These are phyloP conservation scores for Leccinellum albellum DNA, from an alignment of 768 basidiomycete genomes.

Conservation along the genomic window DNA sequence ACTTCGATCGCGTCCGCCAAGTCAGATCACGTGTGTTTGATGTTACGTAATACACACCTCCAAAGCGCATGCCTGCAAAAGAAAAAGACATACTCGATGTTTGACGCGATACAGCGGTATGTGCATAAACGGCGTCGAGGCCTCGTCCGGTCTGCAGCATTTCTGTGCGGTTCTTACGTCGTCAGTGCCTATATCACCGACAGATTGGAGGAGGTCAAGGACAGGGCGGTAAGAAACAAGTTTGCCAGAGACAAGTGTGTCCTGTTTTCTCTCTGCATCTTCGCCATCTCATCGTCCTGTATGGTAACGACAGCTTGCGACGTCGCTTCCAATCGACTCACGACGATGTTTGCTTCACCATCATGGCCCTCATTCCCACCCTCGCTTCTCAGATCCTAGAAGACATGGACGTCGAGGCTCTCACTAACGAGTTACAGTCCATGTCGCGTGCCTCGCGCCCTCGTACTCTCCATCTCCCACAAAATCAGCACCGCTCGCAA, in stretches of 20 bases:
- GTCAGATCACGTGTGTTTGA: too few species aligned
- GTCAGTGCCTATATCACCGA: conserved; percentile 56
- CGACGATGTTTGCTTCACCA: conserved; percentile 72
- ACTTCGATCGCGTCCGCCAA: too few species aligned
- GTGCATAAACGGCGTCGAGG: conserved; percentile 46
- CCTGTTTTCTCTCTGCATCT: background rate
- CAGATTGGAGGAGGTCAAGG: conserved; percentile 63
- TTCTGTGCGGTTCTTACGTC: conserved; percentile 61
- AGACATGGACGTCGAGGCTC: conserved; percentile 72
- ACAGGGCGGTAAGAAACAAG: conserved; percentile 55
- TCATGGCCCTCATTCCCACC: conserved; percentile 66
- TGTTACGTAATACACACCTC: conserved; percentile 10
- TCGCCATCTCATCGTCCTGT: conserved; percentile 1
- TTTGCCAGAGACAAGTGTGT: conserved; percentile 56
- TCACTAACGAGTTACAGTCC: conserved; percentile 55
- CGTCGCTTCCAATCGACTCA: conserved; percentile 74
- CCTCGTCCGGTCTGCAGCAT: conserved; percentile 46
- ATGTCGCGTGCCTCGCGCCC: conserved; percentile 35
- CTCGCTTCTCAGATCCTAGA: conserved; percentile 61
- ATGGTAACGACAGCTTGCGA: conserved; percentile 46
- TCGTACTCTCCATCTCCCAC: conserved; percentile 10
- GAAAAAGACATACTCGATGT: conserved; percentile 32
- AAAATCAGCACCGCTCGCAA: conserved; percentile 24
- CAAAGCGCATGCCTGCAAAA: background rate
- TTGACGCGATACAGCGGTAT: conserved; percentile 43